Conservation (phyloP, 192 early-diverging fungal genomes). For the Backusella australiensis region DNA sequence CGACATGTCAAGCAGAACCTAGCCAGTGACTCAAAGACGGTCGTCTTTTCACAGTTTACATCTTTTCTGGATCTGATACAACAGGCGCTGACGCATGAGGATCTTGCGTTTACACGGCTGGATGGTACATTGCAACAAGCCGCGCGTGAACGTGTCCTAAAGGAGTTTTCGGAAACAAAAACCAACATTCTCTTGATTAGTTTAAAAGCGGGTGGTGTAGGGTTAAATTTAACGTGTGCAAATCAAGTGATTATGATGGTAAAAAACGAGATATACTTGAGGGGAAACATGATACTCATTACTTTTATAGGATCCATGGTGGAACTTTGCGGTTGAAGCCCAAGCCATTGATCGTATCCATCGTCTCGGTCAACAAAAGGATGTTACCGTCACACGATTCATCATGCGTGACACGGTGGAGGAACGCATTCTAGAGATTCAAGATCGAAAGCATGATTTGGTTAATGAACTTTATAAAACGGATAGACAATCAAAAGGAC, state of each 20-base stretch:
- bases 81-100: conserved; percentile 47
- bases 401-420: conserved; percentile 46
- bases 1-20: conserved; percentile 32
- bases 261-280: neutral
- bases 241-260: conserved; percentile 69
- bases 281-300: neutral
- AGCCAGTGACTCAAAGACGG: conserved; percentile 53
- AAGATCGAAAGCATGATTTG: conserved; percentile 51
- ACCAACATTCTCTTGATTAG: conserved; percentile 61
- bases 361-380: conserved; percentile 69
- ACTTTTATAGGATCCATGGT: conserved; percentile 61
- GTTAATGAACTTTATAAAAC: conserved; percentile 48
- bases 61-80: conserved; percentile 77
- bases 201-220: conserved; percentile 75
- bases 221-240: conserved; percentile 72
- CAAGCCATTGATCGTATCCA: conserved; percentile 87
- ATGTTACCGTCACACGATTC: conserved; percentile 35
- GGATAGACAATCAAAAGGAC: conserved; percentile 39
- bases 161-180: conserved; percentile 40
- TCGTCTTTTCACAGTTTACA: conserved; percentile 97
- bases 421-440: conserved; percentile 53
- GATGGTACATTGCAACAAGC: conserved; percentile 74
- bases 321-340: conserved; percentile 75
- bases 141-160: conserved; percentile 53
- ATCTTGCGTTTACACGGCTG: conserved; percentile 64